Conservation (phyloP, 208 protist species). For the Trypanosoma congolense region DNA sequence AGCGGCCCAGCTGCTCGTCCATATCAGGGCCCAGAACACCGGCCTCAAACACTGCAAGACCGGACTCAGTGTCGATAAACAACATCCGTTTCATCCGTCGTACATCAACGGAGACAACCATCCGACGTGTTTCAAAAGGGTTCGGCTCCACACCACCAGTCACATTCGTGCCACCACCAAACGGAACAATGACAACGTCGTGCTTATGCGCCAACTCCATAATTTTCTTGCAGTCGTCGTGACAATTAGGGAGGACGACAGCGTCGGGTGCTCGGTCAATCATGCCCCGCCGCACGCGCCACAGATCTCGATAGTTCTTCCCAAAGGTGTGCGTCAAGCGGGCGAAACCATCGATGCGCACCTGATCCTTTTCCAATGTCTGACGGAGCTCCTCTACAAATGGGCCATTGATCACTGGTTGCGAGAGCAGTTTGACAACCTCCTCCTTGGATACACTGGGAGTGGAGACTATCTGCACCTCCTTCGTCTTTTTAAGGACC, state of each 20-base stretch:
- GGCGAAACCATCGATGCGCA: conserved; percentile 65
- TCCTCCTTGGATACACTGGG: conserved; percentile 70
- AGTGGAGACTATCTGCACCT: conserved; percentile 40
- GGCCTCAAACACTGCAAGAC: conserved; percentile 83
- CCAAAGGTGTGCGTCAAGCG: conserved; percentile 83
- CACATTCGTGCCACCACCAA: conserved; percentile 93
- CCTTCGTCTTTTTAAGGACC: conserved; percentile 37
- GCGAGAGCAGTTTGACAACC: conserved; percentile 60
- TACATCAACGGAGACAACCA: conserved; percentile 92
- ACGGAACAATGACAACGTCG: conserved; percentile 92
- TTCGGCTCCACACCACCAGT: conserved; percentile 86
- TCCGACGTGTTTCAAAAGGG: conserved; percentile 80
- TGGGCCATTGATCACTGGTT: conserved; percentile 62
- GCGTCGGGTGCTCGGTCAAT: conserved; percentile 88
- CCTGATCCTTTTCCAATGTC: conserved; percentile 49
- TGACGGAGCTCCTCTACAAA: conserved; percentile 66
- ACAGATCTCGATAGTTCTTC: conserved; percentile 93
- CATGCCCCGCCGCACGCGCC: conserved; percentile 81
- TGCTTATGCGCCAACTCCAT: conserved; percentile 81
- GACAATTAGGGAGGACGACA: conserved; percentile 80
- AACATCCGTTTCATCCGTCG: conserved; percentile 89
- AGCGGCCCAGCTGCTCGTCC: conserved; percentile 73
- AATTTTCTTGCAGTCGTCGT: conserved; percentile 84
- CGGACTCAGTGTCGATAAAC: conserved; percentile 80
- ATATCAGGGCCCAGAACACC: conserved; percentile 89